Conservation (phyloP, 768 basidiomycete genomes). For the Mrakia blollopis region DNA sequence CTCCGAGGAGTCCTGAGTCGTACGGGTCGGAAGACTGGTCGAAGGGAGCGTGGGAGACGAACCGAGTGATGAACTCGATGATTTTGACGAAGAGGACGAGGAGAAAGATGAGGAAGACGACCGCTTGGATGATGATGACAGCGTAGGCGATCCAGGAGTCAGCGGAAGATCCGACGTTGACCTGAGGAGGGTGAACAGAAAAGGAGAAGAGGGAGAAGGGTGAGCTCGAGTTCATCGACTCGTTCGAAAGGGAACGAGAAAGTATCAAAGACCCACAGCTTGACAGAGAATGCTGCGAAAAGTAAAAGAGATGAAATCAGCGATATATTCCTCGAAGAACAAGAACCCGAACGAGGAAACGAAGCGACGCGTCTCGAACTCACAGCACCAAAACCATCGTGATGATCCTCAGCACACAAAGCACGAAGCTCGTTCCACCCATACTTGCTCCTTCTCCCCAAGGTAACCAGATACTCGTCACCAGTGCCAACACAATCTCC, state of each 20-base stretch:
- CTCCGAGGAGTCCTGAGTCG: slow-evolving; percentile 83
- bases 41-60: slow-evolving; percentile 72
- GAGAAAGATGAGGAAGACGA: slow-evolving; percentile 70
- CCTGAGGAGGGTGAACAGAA: slow-evolving; percentile 50
- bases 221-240: not conserved
- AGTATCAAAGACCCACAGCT: slow-evolving; percentile 55
- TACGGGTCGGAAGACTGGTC: slow-evolving; percentile 72
- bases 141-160: slow-evolving; percentile 92
- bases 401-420: slow-evolving; percentile 84
- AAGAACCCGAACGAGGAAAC: not conserved
- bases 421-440: slow-evolving; percentile 90
- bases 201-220: not conserved
- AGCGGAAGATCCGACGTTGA: slow-evolving; percentile 72
- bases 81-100: slow-evolving; percentile 80
- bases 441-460: slow-evolving; percentile 97
- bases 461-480: slow-evolving; percentile 76
- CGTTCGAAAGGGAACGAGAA: no score
- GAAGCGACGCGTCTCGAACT: slow-evolving; percentile 51
- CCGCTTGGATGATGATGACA: slow-evolving; percentile 69
- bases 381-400: slow-evolving; percentile 83
- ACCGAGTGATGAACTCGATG: slow-evolving; percentile 72
- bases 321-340: slow-evolving; percentile 4
- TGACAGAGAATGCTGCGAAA: slow-evolving; percentile 16
- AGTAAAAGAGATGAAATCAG: slow-evolving; percentile 10
- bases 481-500: slow-evolving; percentile 75